Percentiles rank a stretch among this genome's conserved stretches.
Conservation (phyloP, 2,329 filamentous ascomycete species). For the Immersiporthe knoxdaviesiana region DNA sequence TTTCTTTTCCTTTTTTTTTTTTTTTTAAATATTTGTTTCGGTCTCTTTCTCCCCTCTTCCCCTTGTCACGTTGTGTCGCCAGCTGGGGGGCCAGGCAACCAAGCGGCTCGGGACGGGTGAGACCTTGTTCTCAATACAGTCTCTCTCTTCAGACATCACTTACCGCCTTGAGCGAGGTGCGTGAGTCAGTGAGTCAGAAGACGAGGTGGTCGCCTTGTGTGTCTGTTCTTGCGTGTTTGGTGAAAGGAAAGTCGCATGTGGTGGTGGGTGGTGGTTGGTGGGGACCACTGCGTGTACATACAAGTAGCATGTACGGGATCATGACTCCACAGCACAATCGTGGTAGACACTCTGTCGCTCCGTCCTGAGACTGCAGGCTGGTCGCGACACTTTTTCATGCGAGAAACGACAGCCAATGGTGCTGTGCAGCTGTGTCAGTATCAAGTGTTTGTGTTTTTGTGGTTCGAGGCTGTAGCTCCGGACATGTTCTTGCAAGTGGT, state of each 20-base stretch:
- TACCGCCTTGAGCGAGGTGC: neutral
- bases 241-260: too few species aligned
- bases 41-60: neutral
- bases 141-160: neutral
- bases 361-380: neutral
- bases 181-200: neutral
- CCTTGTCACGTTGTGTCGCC: neutral
- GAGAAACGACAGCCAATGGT: neutral
- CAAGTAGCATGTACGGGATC: neutral
- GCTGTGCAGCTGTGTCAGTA: neutral
- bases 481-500: neutral
- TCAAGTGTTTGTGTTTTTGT: too few species aligned
- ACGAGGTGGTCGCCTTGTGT: too few species aligned
- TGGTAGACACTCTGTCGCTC: neutral
- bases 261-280: neutral
- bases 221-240: neutral
- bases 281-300: too few species aligned
- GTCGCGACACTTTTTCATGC: neutral
- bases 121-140: neutral
- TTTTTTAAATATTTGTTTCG: neutral
- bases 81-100: neutral
- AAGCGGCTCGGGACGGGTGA: neutral
- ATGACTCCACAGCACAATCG: neutral
- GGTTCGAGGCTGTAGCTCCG: neutral
- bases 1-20: neutral